Evolutionary conservation across 768 basidiomycete species (phyloP).

Genomic region (Rhodotorula kratochvilovae): DNA sequence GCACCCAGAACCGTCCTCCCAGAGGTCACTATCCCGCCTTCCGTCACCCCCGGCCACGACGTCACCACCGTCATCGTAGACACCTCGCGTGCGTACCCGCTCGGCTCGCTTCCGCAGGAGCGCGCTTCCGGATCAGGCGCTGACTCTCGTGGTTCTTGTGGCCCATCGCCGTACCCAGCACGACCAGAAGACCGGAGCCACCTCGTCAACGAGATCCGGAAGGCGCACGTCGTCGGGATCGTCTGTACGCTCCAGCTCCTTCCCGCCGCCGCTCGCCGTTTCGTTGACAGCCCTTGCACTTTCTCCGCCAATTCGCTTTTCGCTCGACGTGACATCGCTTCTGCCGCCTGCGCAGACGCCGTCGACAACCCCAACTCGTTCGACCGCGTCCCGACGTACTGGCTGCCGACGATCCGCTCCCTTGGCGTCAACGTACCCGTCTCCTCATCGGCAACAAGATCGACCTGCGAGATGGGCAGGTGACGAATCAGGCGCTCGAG

Average conservation of each 20-base stretch:
- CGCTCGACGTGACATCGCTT: background rate
- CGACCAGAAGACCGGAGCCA: slow-evolving; percentile 78
- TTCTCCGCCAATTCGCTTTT: too few species aligned
- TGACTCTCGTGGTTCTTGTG: background rate
- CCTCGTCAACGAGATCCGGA: slow-evolving; percentile 89
- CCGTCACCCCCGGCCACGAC: slow-evolving; percentile 85
- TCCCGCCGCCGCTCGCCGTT: background rate
- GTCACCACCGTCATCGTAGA: slow-evolving; percentile 98
- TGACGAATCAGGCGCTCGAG: slow-evolving; percentile 88
- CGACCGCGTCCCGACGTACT: slow-evolving; percentile 94
- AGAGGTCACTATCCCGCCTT: slow-evolving; percentile 95
- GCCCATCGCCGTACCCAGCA: slow-evolving; percentile 52
- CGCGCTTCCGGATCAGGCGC: too few species aligned
- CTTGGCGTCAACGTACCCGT: slow-evolving; percentile 97
- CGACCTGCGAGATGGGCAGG: slow-evolving; percentile 83
- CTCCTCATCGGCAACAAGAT: slow-evolving; percentile 97
- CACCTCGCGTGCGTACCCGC: slow-evolving; percentile 71
- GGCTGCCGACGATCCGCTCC: slow-evolving; percentile 91
- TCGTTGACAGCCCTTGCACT: too few species aligned
- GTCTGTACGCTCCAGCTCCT: slow-evolving; percentile 57
- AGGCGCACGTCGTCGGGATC: slow-evolving; percentile 96
- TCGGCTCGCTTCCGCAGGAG: too few species aligned
- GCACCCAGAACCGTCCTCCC: slow-evolving; percentile 66
- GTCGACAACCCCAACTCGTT: slow-evolving; percentile 96
- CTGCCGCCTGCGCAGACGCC: slow-evolving; percentile 47